These are phyloP conservation scores for Meredithiella fracta DNA, from an alignment of 2,329 filamentous ascomycete genomes.

Conservation along the genomic window DNA sequence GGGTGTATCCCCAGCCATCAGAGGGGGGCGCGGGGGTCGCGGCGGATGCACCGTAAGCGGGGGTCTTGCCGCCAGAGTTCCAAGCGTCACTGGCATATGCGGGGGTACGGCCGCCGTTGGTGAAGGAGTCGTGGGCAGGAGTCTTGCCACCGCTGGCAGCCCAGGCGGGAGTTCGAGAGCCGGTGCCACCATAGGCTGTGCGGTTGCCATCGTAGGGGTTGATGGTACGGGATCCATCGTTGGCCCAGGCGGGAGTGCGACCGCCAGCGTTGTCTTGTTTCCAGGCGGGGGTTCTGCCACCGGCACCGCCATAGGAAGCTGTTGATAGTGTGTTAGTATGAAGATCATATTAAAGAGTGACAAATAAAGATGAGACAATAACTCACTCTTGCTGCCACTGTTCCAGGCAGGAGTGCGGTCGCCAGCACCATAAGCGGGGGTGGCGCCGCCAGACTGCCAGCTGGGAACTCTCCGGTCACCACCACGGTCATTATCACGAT, in stretches of 20 bases:
- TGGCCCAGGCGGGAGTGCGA: constrained; percentile 53
- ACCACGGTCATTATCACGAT: constrained; percentile 25
- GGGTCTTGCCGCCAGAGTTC: constrained; percentile 58
- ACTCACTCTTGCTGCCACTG: constrained; percentile 47
- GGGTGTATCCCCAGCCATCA: constrained; percentile 45
- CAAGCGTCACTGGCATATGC: constrained; percentile 48
- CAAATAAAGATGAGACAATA: background rate
- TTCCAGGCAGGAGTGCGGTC: constrained; percentile 62
- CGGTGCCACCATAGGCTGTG: constrained; percentile 56
- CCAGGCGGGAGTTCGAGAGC: constrained; percentile 60
- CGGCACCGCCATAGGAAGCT: constrained; percentile 37
- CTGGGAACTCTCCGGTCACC: constrained; percentile 25
- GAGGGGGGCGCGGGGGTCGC: constrained; percentile 41
- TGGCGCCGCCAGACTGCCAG: constrained; percentile 52
- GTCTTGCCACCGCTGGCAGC: constrained; percentile 56
- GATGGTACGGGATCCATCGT: constrained; percentile 47
- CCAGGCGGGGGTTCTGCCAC: constrained; percentile 47
- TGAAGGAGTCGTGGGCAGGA: constrained; percentile 46
- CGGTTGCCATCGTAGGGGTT: constrained; percentile 59
- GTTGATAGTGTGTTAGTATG: constrained; percentile 15
- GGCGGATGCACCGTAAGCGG: constrained; percentile 48
- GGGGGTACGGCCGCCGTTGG: constrained; percentile 49
- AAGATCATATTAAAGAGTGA: background rate
- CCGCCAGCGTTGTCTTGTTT: constrained; percentile 37
- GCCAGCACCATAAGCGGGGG: constrained; percentile 44